phyloP scores from a whole-genome alignment of 176 grass and related monocot genomes.

The Musa troglodytarum region DNA sequence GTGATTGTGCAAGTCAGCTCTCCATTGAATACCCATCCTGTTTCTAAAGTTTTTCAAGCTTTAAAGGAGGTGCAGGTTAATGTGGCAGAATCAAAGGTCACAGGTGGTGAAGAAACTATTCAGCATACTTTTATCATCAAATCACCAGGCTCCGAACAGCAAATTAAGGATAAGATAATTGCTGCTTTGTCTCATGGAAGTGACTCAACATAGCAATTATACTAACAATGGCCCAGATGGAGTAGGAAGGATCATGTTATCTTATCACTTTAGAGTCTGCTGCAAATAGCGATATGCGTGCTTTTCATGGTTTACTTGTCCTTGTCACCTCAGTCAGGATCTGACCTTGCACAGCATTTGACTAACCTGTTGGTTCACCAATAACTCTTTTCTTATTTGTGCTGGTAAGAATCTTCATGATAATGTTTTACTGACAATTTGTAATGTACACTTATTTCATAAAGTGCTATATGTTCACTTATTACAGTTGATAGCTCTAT shows the following conservation, averaged over 20 bases:
- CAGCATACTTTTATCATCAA: conserved; percentile 74
- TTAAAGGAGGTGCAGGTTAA: conserved; percentile 66
- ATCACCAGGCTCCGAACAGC: conserved; percentile 57
- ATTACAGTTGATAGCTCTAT: not conserved
- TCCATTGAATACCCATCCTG: conserved; percentile 60
- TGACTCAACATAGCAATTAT: conserved; percentile 15
- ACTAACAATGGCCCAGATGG: not conserved
- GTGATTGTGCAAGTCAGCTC: conserved; percentile 70
- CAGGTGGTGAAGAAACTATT: conserved; percentile 1
- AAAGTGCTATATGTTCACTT: conserved; percentile 2
- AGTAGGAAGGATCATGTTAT: not conserved
- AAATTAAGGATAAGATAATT: conserved; percentile 80
- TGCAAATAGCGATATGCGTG: not conserved
- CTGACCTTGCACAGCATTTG: conserved; percentile 2
- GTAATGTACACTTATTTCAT: not conserved
- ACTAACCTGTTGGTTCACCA: not conserved
- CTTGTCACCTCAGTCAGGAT: not conserved
- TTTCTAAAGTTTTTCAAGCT: conserved; percentile 60
- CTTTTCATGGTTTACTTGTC: not conserved
- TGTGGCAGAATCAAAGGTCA: conserved; percentile 60
- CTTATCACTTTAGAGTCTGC: not conserved
- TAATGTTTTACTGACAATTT: conserved; percentile 1
- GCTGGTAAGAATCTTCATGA: not conserved
- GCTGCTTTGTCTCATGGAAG: conserved; percentile 49
- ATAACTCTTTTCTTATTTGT: not conserved